phyloP scores from a whole-genome alignment of 257 asterid species.

The Capsicum chinense region DNA sequence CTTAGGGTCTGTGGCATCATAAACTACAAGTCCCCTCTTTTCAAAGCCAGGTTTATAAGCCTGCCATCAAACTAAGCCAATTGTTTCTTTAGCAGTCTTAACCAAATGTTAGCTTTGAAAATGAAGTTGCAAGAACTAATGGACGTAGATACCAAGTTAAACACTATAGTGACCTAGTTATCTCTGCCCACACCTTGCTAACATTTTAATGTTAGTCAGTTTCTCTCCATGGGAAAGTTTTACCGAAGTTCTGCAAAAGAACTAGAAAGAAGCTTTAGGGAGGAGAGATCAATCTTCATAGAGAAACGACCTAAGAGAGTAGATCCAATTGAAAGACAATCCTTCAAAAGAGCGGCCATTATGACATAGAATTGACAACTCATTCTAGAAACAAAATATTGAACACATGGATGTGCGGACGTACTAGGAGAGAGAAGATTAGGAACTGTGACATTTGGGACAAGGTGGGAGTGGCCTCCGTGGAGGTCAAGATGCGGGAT shows the following conservation, averaged over 20 bases:
- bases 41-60: background rate
- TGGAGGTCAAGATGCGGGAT: background rate
- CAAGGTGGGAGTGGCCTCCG: background rate
- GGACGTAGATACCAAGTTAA: background rate
- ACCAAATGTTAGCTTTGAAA: background rate
- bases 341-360: background rate
- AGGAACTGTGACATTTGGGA: background rate
- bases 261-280: background rate
- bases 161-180: background rate
- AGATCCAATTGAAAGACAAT: background rate
- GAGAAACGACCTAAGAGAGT: background rate
- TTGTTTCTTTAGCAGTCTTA: background rate
- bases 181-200: background rate
- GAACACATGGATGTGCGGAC: background rate
- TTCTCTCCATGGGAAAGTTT: background rate
- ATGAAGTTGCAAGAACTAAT: background rate
- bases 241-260: background rate
- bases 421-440: background rate
- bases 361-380: slow-evolving; percentile 1
- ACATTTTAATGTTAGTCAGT: background rate
- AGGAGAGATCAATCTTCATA: slow-evolving; percentile 16
- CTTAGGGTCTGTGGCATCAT: background rate
- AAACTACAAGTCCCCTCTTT: background rate
- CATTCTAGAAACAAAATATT: background rate
- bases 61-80: slow-evolving; percentile 11